Evolutionary conservation across 2,329 filamentous ascomycete species (phyloP).

Genomic region (Scedosporium boydii): DNA sequence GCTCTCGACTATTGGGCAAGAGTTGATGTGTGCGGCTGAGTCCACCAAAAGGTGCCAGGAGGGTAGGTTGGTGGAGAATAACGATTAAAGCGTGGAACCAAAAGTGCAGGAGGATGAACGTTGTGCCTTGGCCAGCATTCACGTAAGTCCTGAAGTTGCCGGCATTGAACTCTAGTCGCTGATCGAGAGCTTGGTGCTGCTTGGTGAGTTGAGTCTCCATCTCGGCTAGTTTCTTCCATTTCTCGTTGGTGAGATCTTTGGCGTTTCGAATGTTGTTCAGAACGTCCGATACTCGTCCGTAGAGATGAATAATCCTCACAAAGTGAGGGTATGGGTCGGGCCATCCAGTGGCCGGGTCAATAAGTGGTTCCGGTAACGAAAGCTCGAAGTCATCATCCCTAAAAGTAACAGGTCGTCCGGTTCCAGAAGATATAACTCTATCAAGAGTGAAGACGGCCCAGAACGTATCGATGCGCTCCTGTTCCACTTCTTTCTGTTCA

Average conservation of each 20-base stretch:
- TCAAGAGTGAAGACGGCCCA: conserved; percentile 88
- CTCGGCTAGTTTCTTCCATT: conserved; percentile 58
- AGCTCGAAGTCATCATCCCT: conserved; percentile 80
- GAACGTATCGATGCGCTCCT: conserved; percentile 77
- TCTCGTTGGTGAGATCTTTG: conserved; percentile 66
- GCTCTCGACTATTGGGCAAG: conserved; percentile 68
- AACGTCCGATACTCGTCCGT: conserved; percentile 74
- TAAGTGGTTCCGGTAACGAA: conserved; percentile 46
- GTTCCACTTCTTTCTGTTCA: conserved; percentile 59
- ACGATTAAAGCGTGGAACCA: conserved; percentile 87
- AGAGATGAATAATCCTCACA: conserved; percentile 76
- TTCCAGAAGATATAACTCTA: conserved; percentile 78
- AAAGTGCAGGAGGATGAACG: conserved; percentile 77
- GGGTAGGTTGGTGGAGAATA: conserved; percentile 71
- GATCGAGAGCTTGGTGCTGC: conserved; percentile 63
- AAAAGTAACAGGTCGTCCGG: conserved; percentile 73
- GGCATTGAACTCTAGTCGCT: conserved; percentile 71
- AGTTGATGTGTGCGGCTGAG: conserved; percentile 56
- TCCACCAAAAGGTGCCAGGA: conserved; percentile 65
- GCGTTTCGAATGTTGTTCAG: conserved; percentile 71
- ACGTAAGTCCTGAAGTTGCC: conserved; percentile 81
- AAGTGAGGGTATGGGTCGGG: conserved; percentile 72
- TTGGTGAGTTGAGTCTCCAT: conserved; percentile 73
- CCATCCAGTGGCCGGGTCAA: conserved; percentile 53
- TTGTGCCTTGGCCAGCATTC: conserved; percentile 70